A percentile compares a stretch with the other conserved stretches of the same genome.
These are phyloP conservation scores for Solidago caesia DNA, from an alignment of 129 eudicot species.

Conservation along the genomic window DNA sequence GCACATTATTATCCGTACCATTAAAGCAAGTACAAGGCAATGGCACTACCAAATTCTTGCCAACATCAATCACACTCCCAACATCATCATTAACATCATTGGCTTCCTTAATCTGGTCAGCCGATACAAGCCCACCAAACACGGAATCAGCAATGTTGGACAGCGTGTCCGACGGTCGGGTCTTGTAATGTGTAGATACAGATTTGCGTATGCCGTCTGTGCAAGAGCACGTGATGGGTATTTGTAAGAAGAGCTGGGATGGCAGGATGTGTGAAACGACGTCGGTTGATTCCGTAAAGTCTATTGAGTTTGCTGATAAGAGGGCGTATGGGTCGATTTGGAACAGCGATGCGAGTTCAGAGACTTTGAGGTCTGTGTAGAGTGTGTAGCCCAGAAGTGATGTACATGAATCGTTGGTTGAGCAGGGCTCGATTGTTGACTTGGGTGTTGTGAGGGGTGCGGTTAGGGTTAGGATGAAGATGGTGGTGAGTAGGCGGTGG, in stretches of 20 bases:
- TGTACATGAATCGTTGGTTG: constrained; percentile 70
- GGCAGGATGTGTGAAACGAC: constrained; percentile 94
- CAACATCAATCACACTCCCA: constrained; percentile 58
- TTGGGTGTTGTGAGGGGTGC: constrained; percentile 29
- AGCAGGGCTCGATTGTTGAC: constrained; percentile 96
- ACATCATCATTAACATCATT: constrained; percentile 49
- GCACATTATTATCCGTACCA: constrained; percentile 67
- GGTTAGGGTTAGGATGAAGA: constrained; percentile 20
- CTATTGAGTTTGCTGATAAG: constrained; percentile 73
- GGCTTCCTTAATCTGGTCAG: constrained; percentile 89
- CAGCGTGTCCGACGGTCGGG: constrained; percentile 81
- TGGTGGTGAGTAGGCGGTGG: constrained; percentile 30
- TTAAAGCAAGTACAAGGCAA: constrained; percentile 94
- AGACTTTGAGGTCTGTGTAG: constrained; percentile 91
- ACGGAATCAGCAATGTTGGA: constrained; percentile 59
- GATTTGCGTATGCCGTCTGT: constrained; percentile 87
- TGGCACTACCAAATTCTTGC: constrained; percentile 66
- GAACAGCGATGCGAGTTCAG: constrained; percentile 84
- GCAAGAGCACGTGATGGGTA: constrained; percentile 81
- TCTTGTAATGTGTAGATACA: constrained; percentile 55
- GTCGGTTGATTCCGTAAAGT: constrained; percentile 68
- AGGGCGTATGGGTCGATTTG: constrained; percentile 76
- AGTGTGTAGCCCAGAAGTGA: constrained; percentile 82
- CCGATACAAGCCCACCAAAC: constrained; percentile 83
- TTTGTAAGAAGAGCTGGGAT: constrained; percentile 58